Evolutionary conservation across 257 asterid genomes (phyloP), one percentile per base, ranked within the genome.

Genomic region (Apocynum venetum): DNA sequence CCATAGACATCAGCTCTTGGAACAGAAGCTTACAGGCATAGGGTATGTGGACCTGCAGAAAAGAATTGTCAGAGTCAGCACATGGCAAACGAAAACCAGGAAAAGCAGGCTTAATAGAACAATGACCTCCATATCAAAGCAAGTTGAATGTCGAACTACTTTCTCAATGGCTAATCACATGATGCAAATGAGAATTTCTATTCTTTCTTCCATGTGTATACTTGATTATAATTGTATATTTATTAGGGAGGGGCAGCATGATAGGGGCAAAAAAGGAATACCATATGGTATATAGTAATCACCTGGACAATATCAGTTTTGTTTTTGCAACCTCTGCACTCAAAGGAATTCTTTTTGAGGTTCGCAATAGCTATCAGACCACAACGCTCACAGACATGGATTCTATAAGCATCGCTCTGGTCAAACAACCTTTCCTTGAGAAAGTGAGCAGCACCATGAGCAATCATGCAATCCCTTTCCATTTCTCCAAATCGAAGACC

Each of bases 381-480:
- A 77, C 99, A 95, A 7, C 80, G 88, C 86, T 95, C 98, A 46
- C 98, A 95, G 19, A 95, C 97, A 71, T 95, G 99, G 64, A 95
- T 87, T 83, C 98, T 87, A 52, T 95, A 95, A 0, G 99, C 99
- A 79, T 95, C 99, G 72, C 99, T 95, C 55, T 95, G 99, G 83
- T 95, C 98, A 80, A 95, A 95, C 89, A 95, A 67, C 60, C 97
- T 87, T 76, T 95, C 97, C 85, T 95, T 95, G 0, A 95, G 88
- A 77, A 93, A 95, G 81, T 95, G 97, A 69, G 99, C 97, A 0
- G 99, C 99, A 17, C 99, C 99, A 25, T 95, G 98, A 0, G 98
- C 99, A 86, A 95, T 93, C 97, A 95, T 95, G 75, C 99, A 95
- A 78, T 95, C 99, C 31, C 98, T 87, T 82, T 95, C 99, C 99